Percentiles rank a stretch among this genome's conserved stretches.
Conservation (phyloP, 1,139 yeast species). For the Casaregolazyma lundiana region DNA sequence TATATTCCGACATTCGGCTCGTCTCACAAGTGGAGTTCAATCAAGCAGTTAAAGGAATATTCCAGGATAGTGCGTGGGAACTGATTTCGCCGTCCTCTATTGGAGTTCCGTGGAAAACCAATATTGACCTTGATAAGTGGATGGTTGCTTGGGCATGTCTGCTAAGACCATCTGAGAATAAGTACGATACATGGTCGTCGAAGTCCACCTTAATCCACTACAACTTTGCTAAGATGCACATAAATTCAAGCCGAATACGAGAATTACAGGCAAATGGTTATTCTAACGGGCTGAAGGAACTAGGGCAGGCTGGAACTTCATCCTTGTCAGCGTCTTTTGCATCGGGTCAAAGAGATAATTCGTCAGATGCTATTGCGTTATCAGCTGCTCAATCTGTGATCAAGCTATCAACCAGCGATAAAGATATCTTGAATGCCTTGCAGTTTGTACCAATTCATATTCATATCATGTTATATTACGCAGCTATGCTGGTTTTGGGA, state of each 20-base stretch:
- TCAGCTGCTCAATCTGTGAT: constrained; percentile 63
- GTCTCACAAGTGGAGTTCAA: constrained; percentile 71
- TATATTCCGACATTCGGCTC: constrained; percentile 48
- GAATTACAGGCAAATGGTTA: constrained; percentile 29
- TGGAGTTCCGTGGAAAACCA: constrained; percentile 65
- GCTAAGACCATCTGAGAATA: constrained; percentile 51
- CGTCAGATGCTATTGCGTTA: constrained; percentile 44
- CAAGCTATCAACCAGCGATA: constrained; percentile 54
- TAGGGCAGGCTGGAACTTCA: constrained; percentile 4
- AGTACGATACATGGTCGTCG: constrained; percentile 65
- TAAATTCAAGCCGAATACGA: constrained; percentile 54
- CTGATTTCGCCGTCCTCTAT: constrained; percentile 54
- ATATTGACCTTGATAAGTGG: constrained; percentile 68
- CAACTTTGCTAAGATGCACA: constrained; percentile 72
- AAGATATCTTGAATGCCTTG: constrained; percentile 53
- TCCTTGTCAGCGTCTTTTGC: constrained; percentile 18
- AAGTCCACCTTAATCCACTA: constrained; percentile 67
- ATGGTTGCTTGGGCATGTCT: constrained; percentile 78
- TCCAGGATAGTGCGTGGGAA: constrained; percentile 61
- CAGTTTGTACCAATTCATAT: constrained; percentile 67
- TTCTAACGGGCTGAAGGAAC: constrained; percentile 13
- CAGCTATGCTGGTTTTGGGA: constrained; percentile 50
- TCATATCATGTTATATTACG: constrained; percentile 66
- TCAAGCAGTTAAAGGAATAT: constrained; percentile 58
- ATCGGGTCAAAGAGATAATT: constrained; percentile 5